Evolutionary conservation across 2,329 filamentous ascomycete genomes (phyloP), one percentile per base, ranked within the genome.

Genomic region (Paecilomyces sp.): DNA sequence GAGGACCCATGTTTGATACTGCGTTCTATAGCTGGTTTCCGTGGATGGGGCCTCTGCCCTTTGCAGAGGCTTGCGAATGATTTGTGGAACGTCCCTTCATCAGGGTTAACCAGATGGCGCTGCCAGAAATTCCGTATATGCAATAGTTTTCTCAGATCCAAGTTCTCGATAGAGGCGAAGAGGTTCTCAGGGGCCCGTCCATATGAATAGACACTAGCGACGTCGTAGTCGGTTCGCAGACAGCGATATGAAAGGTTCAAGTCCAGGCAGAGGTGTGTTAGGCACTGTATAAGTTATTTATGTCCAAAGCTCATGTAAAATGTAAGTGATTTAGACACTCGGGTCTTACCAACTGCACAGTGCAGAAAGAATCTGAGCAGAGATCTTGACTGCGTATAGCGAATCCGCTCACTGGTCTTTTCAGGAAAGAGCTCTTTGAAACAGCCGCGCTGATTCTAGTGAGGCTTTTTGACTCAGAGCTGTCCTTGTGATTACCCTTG

Each of bases 101-200:
- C 57, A 0, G 59, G 47, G 24, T 68, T 71, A 9, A 74, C 66
- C 7, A 79, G 60, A 62, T 78, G 75, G 3, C 71, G 68, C 36
- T 76, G 72, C 75, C 75, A 79, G 60, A 78, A 78, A 60, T 75
- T 75, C 13, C 75, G 71, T 18, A 78, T 72, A 47, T 76, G 71
- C 25, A 77, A 58, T n/a, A 77, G 54, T 7, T 64, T 67, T 28
- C 63, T 22, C 3, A 76, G 62, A 51, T 76, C 63, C 3, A 76
- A 59, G 1, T 61, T 56, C 0, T 63, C 58, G 2, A 64, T 57
- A 3, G 60, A 34, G 22, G 70, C 63, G 13, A 68, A 62, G 3
- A 66, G 59, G 2, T 33, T 53, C 6, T 47, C 56, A 12, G 50
- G 24, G 8, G 55, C 30, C 1, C 47, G 15, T 5, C 30, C 51